A percentile compares a stretch with the other conserved stretches of the same genome.
Evolutionary conservation across 1,139 yeast species (phyloP).

Genomic region (Pichia cactophila): DNA sequence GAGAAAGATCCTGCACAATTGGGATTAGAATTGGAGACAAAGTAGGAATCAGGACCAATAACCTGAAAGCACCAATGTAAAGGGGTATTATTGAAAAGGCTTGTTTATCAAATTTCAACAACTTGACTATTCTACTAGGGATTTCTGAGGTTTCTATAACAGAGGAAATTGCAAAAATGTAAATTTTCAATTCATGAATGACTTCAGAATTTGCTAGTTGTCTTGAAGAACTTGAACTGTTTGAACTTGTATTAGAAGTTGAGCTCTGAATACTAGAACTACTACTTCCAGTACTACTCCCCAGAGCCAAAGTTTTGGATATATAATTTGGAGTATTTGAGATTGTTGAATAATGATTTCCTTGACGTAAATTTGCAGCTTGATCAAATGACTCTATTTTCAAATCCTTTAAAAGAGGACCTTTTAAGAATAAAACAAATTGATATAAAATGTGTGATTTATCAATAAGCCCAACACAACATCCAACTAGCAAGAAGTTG

Average conservation of each 20-base stretch:
- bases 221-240: neutral
- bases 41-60: slow-evolving; percentile 18
- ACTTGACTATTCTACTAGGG: slow-evolving; percentile 24
- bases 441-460: slow-evolving; percentile 39
- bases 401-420: slow-evolving; percentile 22
- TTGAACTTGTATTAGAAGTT: neutral
- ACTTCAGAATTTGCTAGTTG: slow-evolving; percentile 2
- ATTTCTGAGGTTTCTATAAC: slow-evolving; percentile 35
- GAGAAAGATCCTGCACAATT: slow-evolving; percentile 17
- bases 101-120: slow-evolving; percentile 29
- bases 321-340: neutral
- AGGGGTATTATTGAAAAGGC: slow-evolving; percentile 18
- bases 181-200: slow-evolving; percentile 27
- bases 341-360: neutral
- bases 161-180: slow-evolving; percentile 38
- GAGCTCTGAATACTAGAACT: neutral
- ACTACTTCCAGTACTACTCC: neutral
- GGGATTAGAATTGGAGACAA: slow-evolving; percentile 14
- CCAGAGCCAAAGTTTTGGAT: neutral
- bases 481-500: slow-evolving; percentile 31
- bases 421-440: slow-evolving; percentile 30
- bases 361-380: neutral
- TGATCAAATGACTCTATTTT: slow-evolving; percentile 21
- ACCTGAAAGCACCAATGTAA: slow-evolving; percentile 35
- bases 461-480: slow-evolving; percentile 16